These are phyloP conservation scores for Penicillium sp. DNA, from an alignment of 2,329 filamentous ascomycete species.

Conservation along the genomic window DNA sequence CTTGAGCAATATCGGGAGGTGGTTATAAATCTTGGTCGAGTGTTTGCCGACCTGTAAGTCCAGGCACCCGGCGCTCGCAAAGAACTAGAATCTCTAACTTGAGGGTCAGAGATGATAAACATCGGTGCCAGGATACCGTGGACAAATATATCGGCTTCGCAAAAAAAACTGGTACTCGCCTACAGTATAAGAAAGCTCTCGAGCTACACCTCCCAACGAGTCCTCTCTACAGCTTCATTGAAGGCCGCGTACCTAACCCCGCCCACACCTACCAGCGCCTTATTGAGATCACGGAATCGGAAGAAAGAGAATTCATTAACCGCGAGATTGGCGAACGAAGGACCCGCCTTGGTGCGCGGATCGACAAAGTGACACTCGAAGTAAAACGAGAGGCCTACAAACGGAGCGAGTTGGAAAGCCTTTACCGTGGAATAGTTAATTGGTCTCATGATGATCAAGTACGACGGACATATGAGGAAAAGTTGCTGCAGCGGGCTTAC, in stretches of 20 bases:
- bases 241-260: conserved; percentile 81
- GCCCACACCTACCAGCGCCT: conserved; percentile 80
- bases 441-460: conserved; percentile 89
- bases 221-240: conserved; percentile 78
- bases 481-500: conserved; percentile 78
- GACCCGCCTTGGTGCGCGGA: conserved; percentile 81
- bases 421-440: conserved; percentile 84
- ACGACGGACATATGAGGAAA: conserved; percentile 86
- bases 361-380: conserved; percentile 81
- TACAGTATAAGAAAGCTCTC: conserved; percentile 77
- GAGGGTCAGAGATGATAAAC: conserved; percentile 57
- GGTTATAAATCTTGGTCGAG: conserved; percentile 72
- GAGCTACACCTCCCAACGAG: conserved; percentile 78
- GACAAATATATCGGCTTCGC: conserved; percentile 80
- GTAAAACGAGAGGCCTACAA: conserved; percentile 84
- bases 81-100: conserved; percentile 20
- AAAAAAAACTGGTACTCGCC: conserved; percentile 71
- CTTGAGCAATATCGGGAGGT: conserved; percentile 76
- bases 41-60: conserved; percentile 69
- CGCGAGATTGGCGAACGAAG: conserved; percentile 86
- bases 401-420: conserved; percentile 74
- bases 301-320: conserved; percentile 89
- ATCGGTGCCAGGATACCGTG: conserved; percentile 66
- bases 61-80: background rate
- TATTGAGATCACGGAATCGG: conserved; percentile 79